phyloP scores from a whole-genome alignment of 192 early-diverging fungal species.

The Coemansia umbellata region DNA sequence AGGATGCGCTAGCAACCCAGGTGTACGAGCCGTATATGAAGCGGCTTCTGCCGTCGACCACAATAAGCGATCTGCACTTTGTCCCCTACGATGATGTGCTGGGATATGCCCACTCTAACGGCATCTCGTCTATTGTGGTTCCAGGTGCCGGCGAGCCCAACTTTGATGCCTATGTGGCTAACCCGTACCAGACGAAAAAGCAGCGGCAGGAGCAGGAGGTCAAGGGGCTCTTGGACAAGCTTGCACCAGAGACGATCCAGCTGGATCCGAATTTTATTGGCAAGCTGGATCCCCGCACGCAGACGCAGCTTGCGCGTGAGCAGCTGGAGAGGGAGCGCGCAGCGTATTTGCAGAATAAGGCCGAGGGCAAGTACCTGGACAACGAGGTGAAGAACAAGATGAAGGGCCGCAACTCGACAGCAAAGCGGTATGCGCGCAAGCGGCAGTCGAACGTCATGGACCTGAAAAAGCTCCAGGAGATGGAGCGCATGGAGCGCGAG shows the following conservation, averaged over 20 bases:
- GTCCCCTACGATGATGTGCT: conserved; percentile 97
- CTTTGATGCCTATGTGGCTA: conserved; percentile 88
- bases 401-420: conserved; percentile 58
- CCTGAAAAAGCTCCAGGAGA: conserved; percentile 46
- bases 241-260: conserved; percentile 90
- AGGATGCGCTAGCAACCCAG: conserved; percentile 73
- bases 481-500: conserved; percentile 31
- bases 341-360: conserved; percentile 24
- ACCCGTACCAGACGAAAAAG: conserved; percentile 86
- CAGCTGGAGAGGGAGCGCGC: conserved; percentile 1
- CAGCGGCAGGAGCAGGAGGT: conserved; percentile 90
- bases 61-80: conserved; percentile 62
- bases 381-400: conserved; percentile 38
- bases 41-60: conserved; percentile 59
- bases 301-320: conserved; percentile 14
- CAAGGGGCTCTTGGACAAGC: conserved; percentile 81
- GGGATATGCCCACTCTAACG: conserved; percentile 73
- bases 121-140: conserved; percentile 76
- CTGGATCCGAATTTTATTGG: conserved; percentile 82
- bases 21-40: conserved; percentile 85
- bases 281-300: conserved; percentile 64
- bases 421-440: conserved; percentile 71
- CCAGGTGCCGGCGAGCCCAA: conserved; percentile 97
- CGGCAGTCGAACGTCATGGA: conserved; percentile 82
- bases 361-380: conserved; percentile 28